Conservation (phyloP, 495 filamentous ascomycete species). For the Penicillium egyptiacum region DNA sequence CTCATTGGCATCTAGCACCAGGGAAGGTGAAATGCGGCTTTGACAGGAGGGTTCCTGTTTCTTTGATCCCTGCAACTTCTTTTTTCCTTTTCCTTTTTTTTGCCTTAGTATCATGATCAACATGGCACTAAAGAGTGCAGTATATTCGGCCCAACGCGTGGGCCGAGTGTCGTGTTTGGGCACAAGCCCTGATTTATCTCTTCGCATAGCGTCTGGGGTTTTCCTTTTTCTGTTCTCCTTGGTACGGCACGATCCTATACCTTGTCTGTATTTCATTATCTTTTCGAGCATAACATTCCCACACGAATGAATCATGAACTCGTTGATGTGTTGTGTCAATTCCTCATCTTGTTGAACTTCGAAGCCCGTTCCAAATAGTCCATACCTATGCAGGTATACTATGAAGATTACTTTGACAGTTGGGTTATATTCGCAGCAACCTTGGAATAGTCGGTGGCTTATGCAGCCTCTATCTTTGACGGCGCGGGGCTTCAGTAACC, state of each 20-base stretch:
- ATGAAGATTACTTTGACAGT: neutral
- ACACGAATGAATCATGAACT: conserved; percentile 2
- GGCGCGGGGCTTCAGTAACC: neutral
- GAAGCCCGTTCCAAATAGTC: neutral
- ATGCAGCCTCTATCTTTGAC: neutral
- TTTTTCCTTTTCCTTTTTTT: neutral
- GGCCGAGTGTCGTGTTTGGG: conserved; percentile 16
- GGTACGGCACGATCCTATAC: conserved; percentile 8
- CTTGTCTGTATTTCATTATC: neutral
- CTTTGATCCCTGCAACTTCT: neutral
- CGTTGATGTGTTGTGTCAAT: neutral
- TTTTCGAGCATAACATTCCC: neutral
- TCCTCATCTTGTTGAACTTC: neutral
- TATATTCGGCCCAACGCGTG: conserved; percentile 10
- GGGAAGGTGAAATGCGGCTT: neutral
- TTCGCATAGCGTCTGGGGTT: conserved; percentile 50
- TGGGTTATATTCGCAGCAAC: neutral
- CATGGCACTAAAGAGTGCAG: conserved; percentile 20
- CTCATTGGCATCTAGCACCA: conserved; percentile 1
- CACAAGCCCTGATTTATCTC: conserved; percentile 35
- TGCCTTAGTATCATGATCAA: conserved; percentile 5
- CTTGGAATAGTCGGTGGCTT: neutral
- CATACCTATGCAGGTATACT: neutral
- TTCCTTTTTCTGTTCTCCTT: conserved; percentile 16
- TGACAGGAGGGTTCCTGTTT: neutral